Evolutionary conservation across 352 stramenopile species (phyloP).

Genomic region (Globisporangium uncinulatum): DNA sequence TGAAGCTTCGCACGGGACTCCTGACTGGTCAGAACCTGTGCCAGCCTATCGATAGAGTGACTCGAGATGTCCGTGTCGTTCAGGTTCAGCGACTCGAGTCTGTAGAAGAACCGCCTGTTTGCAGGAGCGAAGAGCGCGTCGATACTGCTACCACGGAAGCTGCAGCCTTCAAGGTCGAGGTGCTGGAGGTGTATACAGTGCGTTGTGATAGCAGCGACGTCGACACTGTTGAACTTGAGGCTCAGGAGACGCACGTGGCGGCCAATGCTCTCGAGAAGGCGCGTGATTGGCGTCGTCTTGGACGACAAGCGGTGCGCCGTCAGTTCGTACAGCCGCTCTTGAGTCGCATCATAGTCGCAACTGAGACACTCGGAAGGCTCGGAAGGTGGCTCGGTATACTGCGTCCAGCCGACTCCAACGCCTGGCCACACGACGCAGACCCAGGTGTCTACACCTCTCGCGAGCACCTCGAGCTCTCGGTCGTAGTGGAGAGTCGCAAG

Average conservation of each 20-base stretch:
- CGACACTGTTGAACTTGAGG: slow-evolving; percentile 7
- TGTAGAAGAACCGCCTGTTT: not conserved
- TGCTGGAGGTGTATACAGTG: slow-evolving; percentile 7
- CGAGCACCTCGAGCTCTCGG: slow-evolving; percentile 2
- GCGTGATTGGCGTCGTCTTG: slow-evolving; percentile 7
- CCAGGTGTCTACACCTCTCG: not conserved
- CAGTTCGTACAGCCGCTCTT: not conserved
- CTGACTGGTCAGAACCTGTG: not conserved
- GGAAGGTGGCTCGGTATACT: not conserved
- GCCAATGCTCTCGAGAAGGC: slow-evolving; percentile 3
- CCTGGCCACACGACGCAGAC: slow-evolving; percentile 2
- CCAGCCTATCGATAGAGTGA: not conserved
- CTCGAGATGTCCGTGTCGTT: slow-evolving; percentile 3
- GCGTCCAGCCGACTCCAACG: slow-evolving; percentile 2
- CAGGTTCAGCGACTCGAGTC: slow-evolving; percentile 2
- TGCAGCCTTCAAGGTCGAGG: slow-evolving; percentile 7
- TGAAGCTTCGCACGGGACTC: not conserved
- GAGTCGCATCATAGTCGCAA: not conserved
- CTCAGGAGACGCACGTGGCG: slow-evolving; percentile 1
- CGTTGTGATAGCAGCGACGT: not conserved
- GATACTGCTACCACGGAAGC: not conserved
- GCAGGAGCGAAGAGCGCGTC: not conserved
- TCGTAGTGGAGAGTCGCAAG: not conserved
- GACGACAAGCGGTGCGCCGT: slow-evolving; percentile 5
- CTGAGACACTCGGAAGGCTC: no score